Evolutionary conservation across 495 filamentous ascomycete genomes (phyloP).

Genomic region (Chlorociboria aeruginascens): DNA sequence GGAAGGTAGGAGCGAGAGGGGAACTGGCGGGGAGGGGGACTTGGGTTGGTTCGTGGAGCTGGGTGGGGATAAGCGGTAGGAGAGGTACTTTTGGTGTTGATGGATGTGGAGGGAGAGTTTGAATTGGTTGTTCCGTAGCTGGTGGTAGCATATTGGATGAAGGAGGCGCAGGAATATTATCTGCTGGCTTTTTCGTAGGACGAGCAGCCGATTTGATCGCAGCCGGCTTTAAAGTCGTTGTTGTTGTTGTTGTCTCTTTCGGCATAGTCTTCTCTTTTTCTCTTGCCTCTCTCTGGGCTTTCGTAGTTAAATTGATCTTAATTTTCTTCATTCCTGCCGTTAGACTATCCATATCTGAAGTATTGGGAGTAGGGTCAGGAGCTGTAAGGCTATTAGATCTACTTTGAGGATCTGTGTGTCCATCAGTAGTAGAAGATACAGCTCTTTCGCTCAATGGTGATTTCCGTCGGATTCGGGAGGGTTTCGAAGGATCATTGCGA

Average conservation of each 20-base stretch:
- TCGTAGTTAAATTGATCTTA: constrained; percentile 60
- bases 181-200: not conserved
- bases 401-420: constrained; percentile 5
- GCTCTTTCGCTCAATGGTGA: constrained; percentile 13
- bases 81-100: constrained; percentile 3
- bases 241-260: not conserved
- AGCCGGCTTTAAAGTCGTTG: constrained; percentile 6
- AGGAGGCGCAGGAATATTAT: not conserved
- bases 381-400: constrained; percentile 1
- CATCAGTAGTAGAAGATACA: not conserved
- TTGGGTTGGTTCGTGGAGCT: constrained; percentile 6
- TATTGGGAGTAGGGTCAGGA: not conserved
- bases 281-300: constrained; percentile 55
- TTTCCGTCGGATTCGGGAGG: constrained; percentile 33
- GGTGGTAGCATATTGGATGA: not conserved
- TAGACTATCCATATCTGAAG: constrained; percentile 47
- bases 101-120: constrained; percentile 1
- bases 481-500: constrained; percentile 24
- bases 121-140: not conserved
- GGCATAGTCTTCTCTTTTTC: constrained; percentile 23
- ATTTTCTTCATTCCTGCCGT: constrained; percentile 62
- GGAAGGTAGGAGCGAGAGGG: constrained; percentile 1
- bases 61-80: not conserved
- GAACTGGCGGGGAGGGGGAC: constrained; percentile 16
- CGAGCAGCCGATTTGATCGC: not conserved